phyloP scores from a whole-genome alignment of 257 asterid species.

The Coffea eugenioides region DNA sequence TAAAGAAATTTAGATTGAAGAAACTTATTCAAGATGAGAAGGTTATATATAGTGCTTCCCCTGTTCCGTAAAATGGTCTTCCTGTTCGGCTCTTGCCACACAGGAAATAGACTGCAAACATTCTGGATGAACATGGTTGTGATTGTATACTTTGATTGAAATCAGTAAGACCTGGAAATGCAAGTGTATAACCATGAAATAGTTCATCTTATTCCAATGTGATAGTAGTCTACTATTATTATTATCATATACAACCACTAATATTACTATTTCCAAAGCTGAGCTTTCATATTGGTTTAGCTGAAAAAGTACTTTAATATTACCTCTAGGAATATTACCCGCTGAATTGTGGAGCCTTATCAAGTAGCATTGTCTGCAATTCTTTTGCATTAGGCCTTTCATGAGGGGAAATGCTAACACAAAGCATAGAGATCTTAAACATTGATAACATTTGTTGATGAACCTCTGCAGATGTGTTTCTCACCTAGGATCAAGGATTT shows the following conservation, averaged over 20 bases:
- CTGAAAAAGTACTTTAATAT: too few relatives aligned
- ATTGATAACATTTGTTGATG: constrained; percentile 11
- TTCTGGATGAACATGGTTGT: background rate
- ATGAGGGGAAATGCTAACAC: constrained; percentile 7
- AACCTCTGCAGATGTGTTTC: constrained; percentile 2
- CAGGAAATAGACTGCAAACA: background rate
- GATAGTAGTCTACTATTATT: too few relatives aligned
- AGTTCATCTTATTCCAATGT: too few relatives aligned
- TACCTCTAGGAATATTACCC: background rate
- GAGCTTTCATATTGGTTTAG: too few relatives aligned
- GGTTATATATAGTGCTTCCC: background rate
- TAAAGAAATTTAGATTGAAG: too few relatives aligned
- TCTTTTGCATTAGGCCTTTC: constrained; percentile 22
- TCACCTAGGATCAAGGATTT: constrained; percentile 12
- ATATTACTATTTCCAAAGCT: too few relatives aligned
- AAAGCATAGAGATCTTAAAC: constrained; percentile 9
- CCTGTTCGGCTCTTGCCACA: background rate
- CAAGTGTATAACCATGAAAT: too few relatives aligned
- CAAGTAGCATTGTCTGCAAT: constrained; percentile 10
- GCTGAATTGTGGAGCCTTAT: background rate
- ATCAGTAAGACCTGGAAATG: background rate
- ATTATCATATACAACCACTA: too few relatives aligned
- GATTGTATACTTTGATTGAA: too few relatives aligned
- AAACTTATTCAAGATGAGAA: background rate
- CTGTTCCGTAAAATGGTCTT: constrained; percentile 6